These are phyloP conservation scores for Pseudogymnoascus sp. DNA, from an alignment of 2,329 filamentous ascomycete genomes.

Conservation along the genomic window DNA sequence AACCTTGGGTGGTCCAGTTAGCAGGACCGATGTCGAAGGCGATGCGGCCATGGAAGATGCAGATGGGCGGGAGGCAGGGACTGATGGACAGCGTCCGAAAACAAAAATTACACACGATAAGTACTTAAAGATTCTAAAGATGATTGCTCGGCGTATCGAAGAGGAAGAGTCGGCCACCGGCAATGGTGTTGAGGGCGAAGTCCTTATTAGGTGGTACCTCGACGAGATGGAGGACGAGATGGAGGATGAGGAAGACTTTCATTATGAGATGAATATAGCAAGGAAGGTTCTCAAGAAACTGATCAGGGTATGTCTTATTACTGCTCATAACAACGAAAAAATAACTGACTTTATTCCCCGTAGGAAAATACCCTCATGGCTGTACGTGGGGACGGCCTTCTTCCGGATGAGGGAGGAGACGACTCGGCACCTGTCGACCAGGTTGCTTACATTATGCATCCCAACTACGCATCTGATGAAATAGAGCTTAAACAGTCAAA, in stretches of 20 bases:
- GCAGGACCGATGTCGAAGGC: slow-evolving; percentile 37
- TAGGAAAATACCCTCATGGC: slow-evolving; percentile 84
- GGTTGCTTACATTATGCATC: slow-evolving; percentile 81
- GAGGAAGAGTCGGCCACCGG: slow-evolving; percentile 68
- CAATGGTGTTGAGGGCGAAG: slow-evolving; percentile 78
- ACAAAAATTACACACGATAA: slow-evolving; percentile 94
- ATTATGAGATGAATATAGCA: slow-evolving; percentile 62
- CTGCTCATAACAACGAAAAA: slow-evolving; percentile 43
- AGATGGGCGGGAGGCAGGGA: slow-evolving; percentile 34
- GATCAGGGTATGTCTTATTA: slow-evolving; percentile 66
- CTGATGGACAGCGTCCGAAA: slow-evolving; percentile 44
- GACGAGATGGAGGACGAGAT: slow-evolving; percentile 84
- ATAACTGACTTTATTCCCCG: slow-evolving; percentile 24
- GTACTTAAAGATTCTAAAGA: slow-evolving; percentile 82
- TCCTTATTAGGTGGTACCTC: slow-evolving; percentile 79
- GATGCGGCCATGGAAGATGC: slow-evolving; percentile 44
- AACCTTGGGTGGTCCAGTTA: slow-evolving; percentile 35
- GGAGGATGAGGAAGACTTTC: slow-evolving; percentile 69
- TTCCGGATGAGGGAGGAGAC: slow-evolving; percentile 38
- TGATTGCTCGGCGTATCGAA: slow-evolving; percentile 72
- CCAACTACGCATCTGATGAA: slow-evolving; percentile 76
- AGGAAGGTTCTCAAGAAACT: slow-evolving; percentile 88
- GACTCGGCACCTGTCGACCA: slow-evolving; percentile 37
- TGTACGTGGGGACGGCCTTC: slow-evolving; percentile 53
- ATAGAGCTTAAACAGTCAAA: slow-evolving; percentile 12